Base-by-base conservation (phyloP, 129 eudicot genomes). In the Flaveria sonorensis region DNA sequence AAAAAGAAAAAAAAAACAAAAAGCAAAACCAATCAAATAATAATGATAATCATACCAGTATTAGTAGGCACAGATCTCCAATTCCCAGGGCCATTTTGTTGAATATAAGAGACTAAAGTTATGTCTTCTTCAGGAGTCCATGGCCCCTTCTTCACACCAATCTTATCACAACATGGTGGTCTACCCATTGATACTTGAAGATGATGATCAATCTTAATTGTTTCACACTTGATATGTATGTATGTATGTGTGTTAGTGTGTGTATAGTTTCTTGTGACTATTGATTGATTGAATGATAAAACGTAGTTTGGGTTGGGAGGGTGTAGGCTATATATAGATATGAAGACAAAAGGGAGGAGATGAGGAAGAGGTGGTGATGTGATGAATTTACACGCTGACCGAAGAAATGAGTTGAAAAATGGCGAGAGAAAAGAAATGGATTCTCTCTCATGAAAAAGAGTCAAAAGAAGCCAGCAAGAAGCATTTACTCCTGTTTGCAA, bases 81-180 rank as follows among this genome's bases (percentile, higher is more conserved):
- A 69, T 87, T 87, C n/a, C 89, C 92, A 77, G 92, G 92, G n/a
- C 92, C 92, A 83, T 85, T 67, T 68, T 87, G 82, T 80, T 87
- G 92, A 75, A 87, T 82, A 76, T 85, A 85, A 42, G 89, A 76
- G 36, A 85, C 92, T 36, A 84, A 43, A 8, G 66, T 77, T 43
- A 86, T 83, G 56, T 86, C 90, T 42, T 86, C 90, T 81, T 86
- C 90, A 3, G 90, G 90, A 7, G 90, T 86, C 89, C 89, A 86
- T 4, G 89, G 89, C 28, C 89, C 89, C 72, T 86, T 86, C 79
- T 87, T 85, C 48, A 87, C 92, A 40, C 92, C 89, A 9, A 72
- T 71, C 81, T 87, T 87, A 26, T 87, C 89, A 66, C 92, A 87
- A 50, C 92, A 87, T 26, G 92, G 92, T 77, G 92, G 92, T 53